Evolutionary conservation across 2,329 filamentous ascomycete species (phyloP).

Genomic region (Cladorrhinum sp.): DNA sequence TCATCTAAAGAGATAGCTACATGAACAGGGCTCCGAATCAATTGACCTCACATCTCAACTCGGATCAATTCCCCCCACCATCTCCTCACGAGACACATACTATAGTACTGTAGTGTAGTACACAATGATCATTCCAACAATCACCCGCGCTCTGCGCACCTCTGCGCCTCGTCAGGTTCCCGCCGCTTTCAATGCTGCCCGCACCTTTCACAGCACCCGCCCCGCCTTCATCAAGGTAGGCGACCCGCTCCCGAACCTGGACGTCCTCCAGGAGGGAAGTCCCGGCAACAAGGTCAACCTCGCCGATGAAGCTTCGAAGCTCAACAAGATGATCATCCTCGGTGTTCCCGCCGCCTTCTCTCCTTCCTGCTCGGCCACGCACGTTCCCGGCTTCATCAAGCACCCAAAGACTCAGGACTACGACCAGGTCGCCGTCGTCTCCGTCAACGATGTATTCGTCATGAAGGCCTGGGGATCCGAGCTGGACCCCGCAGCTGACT

Average conservation of each 20-base stretch:
- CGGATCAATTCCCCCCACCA: background rate
- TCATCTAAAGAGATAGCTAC: too few relatives aligned
- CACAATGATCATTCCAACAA: background rate
- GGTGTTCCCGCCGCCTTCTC: slow-evolving; percentile 80
- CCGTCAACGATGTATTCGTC: slow-evolving; percentile 95
- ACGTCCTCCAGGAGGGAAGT: slow-evolving; percentile 78
- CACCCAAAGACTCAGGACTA: slow-evolving; percentile 74
- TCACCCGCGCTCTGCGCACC: slow-evolving; percentile 9
- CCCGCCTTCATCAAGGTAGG: slow-evolving; percentile 88
- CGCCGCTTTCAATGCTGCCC: background rate
- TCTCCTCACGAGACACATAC: background rate
- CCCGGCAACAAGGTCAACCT: slow-evolving; percentile 91
- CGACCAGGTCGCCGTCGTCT: slow-evolving; percentile 83
- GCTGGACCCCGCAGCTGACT: slow-evolving; percentile 71
- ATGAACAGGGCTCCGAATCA: background rate
- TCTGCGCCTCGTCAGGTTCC: background rate
- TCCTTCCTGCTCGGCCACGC: slow-evolving; percentile 55
- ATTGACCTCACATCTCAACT: background rate
- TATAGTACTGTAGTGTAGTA: too few relatives aligned
- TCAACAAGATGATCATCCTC: slow-evolving; percentile 74
- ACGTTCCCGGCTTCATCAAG: slow-evolving; percentile 84
- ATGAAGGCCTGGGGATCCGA: slow-evolving; percentile 41
- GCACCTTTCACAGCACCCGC: slow-evolving; percentile 39
- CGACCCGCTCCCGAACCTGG: slow-evolving; percentile 73
- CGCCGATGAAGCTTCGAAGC: slow-evolving; percentile 65